Percentiles rank a stretch among this genome's conserved stretches.
phyloP scores from a whole-genome alignment of 345 rosid genomes.

The Raphanus sativus region DNA sequence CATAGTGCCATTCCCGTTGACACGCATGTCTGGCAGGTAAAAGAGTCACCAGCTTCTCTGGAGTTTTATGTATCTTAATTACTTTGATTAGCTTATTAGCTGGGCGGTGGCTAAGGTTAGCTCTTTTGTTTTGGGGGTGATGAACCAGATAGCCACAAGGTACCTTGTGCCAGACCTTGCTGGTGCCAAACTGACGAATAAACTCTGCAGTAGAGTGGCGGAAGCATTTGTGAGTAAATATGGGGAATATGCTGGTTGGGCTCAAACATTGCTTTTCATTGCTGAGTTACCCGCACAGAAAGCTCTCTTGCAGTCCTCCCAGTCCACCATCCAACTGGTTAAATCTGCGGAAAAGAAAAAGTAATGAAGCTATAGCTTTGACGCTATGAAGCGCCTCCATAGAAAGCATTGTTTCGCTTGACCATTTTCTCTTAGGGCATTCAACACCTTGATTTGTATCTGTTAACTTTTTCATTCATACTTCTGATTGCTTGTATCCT shows the following conservation, averaged over 20 bases:
- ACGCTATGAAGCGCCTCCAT: constrained; percentile 8
- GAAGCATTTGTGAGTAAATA: constrained; percentile 93
- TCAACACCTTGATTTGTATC: background rate
- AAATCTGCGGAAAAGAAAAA: constrained; percentile 34
- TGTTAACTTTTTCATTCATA: constrained; percentile 8
- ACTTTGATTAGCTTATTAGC: background rate
- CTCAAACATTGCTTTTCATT: constrained; percentile 85
- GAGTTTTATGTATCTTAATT: too few relatives aligned
- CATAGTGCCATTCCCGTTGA: constrained; percentile 94
- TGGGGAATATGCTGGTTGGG: constrained; percentile 96
- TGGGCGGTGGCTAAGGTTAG: constrained; percentile 9
- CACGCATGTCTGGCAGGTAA: constrained; percentile 96
- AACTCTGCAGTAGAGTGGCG: constrained; percentile 68
- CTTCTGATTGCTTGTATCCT: background rate
- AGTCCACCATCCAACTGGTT: constrained; percentile 32
- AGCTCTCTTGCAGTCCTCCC: constrained; percentile 54
- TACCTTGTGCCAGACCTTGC: constrained; percentile 84
- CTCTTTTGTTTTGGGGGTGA: constrained; percentile 19
- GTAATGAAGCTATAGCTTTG: constrained; percentile 6
- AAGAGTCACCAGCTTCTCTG: too few relatives aligned
- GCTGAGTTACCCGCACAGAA: constrained; percentile 90
- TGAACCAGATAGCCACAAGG: constrained; percentile 72
- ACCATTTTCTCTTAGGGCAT: background rate
- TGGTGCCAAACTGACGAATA: constrained; percentile 67
- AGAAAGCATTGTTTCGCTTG: background rate